phyloP scores from a whole-genome alignment of 176 grass and related monocot genomes.

The Eleusine indica region DNA sequence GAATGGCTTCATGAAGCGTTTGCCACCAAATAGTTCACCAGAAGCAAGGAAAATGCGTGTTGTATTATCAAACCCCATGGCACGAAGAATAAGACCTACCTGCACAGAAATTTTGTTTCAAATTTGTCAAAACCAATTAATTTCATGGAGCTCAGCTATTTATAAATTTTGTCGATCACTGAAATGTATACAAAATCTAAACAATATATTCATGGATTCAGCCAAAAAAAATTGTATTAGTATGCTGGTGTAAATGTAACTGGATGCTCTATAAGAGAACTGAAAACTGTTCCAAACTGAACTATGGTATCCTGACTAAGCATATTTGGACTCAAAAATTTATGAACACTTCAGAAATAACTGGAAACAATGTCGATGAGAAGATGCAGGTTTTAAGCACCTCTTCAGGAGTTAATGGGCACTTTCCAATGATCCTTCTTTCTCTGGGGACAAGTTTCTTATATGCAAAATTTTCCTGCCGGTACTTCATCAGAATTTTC shows the following conservation, averaged over 20 bases:
- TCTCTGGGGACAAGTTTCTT: constrained; percentile 80
- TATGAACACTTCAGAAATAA: constrained; percentile 27
- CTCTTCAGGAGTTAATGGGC: constrained; percentile 99
- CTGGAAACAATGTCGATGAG: constrained; percentile 27
- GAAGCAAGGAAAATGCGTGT: constrained; percentile 94
- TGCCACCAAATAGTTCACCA: constrained; percentile 86
- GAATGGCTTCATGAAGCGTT: constrained; percentile 95
- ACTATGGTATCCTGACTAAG: neutral
- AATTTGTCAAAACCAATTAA: no score
- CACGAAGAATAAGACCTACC: constrained; percentile 77
- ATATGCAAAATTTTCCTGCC: constrained; percentile 73
- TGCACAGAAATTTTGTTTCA: constrained; percentile 36
- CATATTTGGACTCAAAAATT: constrained; percentile 11
- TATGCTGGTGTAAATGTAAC: neutral
- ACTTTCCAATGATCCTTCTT: constrained; percentile 85
- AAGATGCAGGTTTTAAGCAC: constrained; percentile 45
- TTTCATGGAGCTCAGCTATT: no score
- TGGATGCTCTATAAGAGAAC: neutral
- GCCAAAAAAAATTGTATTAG: constrained; percentile 1
- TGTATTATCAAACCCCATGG: constrained; percentile 81
- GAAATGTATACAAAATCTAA: neutral
- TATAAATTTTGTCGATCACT: neutral
- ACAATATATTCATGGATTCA: neutral
- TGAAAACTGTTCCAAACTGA: neutral
- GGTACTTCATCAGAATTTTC: constrained; percentile 89